Conservation (phyloP, 495 filamentous ascomycete species). For the Trichoderma orchidacearum region DNA sequence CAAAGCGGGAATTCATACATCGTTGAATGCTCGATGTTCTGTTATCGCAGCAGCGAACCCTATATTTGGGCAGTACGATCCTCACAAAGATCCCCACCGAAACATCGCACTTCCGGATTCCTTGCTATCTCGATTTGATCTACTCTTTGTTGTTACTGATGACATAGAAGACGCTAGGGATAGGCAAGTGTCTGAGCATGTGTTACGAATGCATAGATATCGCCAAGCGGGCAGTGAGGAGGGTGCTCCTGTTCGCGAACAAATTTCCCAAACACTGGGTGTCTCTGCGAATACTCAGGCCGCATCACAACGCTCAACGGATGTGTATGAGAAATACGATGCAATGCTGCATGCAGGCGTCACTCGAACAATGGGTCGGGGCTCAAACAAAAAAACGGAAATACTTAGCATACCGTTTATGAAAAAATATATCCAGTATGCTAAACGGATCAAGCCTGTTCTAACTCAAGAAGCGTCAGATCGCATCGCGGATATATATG, state of each 20-base stretch:
- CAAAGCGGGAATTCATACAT: conserved; percentile 97
- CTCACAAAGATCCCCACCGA: conserved; percentile 94
- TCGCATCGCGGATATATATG: conserved; percentile 86
- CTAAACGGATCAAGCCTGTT: conserved; percentile 85
- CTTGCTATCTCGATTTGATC: conserved; percentile 94
- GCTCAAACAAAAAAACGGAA: conserved; percentile 61
- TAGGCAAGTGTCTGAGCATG: conserved; percentile 87
- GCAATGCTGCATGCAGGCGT: conserved; percentile 91
- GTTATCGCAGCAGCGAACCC: conserved; percentile 96
- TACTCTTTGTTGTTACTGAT: conserved; percentile 95
- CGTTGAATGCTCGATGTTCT: conserved; percentile 91
- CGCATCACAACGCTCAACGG: conserved; percentile 56
- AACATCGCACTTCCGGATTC: conserved; percentile 98
- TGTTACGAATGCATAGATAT: conserved; percentile 94
- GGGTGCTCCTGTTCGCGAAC: conserved; percentile 87
- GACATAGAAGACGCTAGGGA: conserved; percentile 92
- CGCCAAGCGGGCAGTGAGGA: conserved; percentile 90
- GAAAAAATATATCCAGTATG: conserved; percentile 99
- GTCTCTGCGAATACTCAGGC: conserved; percentile 74
- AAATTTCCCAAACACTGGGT: conserved; percentile 68
- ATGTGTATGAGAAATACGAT: conserved; percentile 95
- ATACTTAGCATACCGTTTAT: conserved; percentile 98
- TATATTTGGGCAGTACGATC: conserved; percentile 96
- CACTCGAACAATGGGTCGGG: conserved; percentile 56
- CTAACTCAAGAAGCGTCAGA: conserved; percentile 88